Evolutionary conservation across 2,329 filamentous ascomycete genomes (phyloP), one percentile per base, ranked within the genome.

Genomic region (Leptographium lundbergii): DNA sequence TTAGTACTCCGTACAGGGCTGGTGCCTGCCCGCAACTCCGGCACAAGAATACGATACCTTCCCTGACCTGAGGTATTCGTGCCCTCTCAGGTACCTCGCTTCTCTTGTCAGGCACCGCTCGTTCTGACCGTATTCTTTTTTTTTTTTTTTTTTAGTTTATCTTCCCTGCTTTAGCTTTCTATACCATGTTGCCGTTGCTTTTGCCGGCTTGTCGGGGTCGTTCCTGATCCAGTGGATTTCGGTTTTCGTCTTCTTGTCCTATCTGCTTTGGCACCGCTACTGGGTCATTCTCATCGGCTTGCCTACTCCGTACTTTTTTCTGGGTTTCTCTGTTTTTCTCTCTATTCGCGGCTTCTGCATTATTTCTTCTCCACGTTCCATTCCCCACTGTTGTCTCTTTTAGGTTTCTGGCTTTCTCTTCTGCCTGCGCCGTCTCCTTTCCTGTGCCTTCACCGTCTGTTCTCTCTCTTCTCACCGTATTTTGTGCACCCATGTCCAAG

Each of bases 1-100:
- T 60, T 61, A 59, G 56, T 59, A 60, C 59, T 60, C 59, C 58
- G 56, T 59, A 60, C 59, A 62, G 61, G 59, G 61, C 61, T 60
- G 59, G 54, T 62, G 51, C 51, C 50, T 59, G 54, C 34, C 45
- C 50, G 57, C 25, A 14, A 59, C 51, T 51, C 56, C 58, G 56
- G 53, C 53, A 58, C 24, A 58, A 34, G 24, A 36, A 42, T n/a
- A 34, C 34, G 39, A 53, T 61, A 61, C 60, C 56, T 61, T 9
- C 19, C 39, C 22, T 29, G 3, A 45, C 17, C 13, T 14, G 53
- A 3, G 11, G 19, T 27, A 6, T 32, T 48, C 3, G 25, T 24
- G 25, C n/a, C 24, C 10, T 7, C n/a, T 6, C 2, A 25, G 2
- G 47, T 50, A 50, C n/a, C 11, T 24, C 45, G n/a, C 34, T 3